Evolutionary conservation across 2,329 filamentous ascomycete species (phyloP).

Genomic region (Biscogniauxia mediterranea): DNA sequence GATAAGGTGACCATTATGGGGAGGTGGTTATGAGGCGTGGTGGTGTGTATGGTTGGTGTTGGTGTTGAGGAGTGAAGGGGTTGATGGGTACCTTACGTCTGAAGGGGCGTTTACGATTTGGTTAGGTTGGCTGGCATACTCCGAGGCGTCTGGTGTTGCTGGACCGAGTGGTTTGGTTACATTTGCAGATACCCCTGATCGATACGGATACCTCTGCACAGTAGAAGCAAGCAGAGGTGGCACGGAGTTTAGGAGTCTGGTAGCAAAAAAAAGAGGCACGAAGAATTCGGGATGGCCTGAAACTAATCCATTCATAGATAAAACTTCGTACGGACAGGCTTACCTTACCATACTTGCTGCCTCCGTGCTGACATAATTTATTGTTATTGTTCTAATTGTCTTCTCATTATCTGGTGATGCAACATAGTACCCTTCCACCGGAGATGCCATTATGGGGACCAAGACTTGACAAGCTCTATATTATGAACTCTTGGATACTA

Average conservation of each 20-base stretch:
- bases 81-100: conserved; percentile 1
- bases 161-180: conserved; percentile 29
- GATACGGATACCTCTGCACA: conserved; percentile 7
- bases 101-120: conserved; percentile 8
- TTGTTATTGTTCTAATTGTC: background rate
- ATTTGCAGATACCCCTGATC: conserved; percentile 24
- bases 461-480: too few relatives aligned
- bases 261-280: conserved; percentile 3
- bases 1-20: conserved; percentile 7
- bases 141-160: conserved; percentile 25
- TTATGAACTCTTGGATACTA: too few relatives aligned
- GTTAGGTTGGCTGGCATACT: conserved; percentile 8
- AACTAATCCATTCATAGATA: conserved; percentile 15
- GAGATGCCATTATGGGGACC: too few relatives aligned
- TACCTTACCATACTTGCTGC: background rate
- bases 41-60: conserved; percentile 7
- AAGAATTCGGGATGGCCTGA: conserved; percentile 2
- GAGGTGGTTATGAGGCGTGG: background rate
- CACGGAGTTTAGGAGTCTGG: conserved; percentile 1
- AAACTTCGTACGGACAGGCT: conserved; percentile 1
- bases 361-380: background rate
- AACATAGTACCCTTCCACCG: background rate
- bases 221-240: background rate
- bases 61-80: conserved; percentile 4
- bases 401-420: background rate